phyloP scores from a whole-genome alignment of 306 rosid genomes.

The Begonia loranthoides region DNA sequence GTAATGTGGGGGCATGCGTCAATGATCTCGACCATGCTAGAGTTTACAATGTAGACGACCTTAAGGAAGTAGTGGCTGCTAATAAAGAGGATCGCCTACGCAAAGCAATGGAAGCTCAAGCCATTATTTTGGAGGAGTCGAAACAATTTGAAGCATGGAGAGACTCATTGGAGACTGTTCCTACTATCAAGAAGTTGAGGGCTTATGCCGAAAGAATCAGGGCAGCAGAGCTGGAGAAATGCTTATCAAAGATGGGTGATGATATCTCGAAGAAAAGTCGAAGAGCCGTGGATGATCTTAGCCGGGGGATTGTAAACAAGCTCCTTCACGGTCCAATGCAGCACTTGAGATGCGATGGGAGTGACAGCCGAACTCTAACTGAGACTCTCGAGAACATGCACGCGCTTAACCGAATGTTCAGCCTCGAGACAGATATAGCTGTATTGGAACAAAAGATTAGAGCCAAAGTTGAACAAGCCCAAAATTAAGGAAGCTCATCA shows the following conservation, averaged over 20 bases:
- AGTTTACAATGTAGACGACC: slow-evolving; percentile 80
- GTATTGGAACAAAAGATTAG: slow-evolving; percentile 64
- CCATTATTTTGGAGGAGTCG: slow-evolving; percentile 51
- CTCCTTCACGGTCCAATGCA: slow-evolving; percentile 89
- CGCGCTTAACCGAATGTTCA: slow-evolving; percentile 83
- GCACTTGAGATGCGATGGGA: slow-evolving; percentile 68
- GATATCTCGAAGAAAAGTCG: slow-evolving; percentile 52
- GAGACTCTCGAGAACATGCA: slow-evolving; percentile 76
- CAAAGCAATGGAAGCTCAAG: slow-evolving; percentile 59
- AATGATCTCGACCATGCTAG: slow-evolving; percentile 42
- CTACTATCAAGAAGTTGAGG: slow-evolving; percentile 83
- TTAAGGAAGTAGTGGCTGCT: slow-evolving; percentile 78
- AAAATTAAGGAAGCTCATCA: slow-evolving; percentile 16
- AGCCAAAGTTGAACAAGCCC: slow-evolving; percentile 41
- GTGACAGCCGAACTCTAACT: slow-evolving; percentile 24
- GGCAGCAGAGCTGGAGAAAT: slow-evolving; percentile 67
- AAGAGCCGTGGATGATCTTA: slow-evolving; percentile 60
- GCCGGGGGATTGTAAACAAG: slow-evolving; percentile 61
- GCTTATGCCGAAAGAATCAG: slow-evolving; percentile 68
- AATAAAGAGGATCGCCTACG: slow-evolving; percentile 67
- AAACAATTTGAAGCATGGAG: slow-evolving; percentile 69
- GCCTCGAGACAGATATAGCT: slow-evolving; percentile 61
- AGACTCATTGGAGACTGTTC: slow-evolving; percentile 75
- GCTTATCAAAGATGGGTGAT: slow-evolving; percentile 62
- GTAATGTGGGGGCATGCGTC: slow-evolving; percentile 62